Evolutionary conservation across 495 filamentous ascomycete genomes (phyloP), one percentile per base, ranked within the genome.

Genomic region (Neurospora pannonica): DNA sequence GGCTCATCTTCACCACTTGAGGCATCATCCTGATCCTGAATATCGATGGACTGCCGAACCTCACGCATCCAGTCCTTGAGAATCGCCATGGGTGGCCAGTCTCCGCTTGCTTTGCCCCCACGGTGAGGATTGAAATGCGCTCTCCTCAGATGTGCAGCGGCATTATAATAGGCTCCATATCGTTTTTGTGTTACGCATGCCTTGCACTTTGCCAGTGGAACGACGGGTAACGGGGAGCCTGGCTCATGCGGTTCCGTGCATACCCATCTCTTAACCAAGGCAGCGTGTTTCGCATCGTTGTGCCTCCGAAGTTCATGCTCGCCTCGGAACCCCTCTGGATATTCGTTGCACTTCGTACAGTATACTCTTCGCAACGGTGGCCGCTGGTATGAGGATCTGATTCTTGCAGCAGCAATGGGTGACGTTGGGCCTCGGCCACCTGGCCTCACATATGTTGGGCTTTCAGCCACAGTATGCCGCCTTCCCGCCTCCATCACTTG

Each of bases 81-180:
- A 21, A 90, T 86, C n/a, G 92, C 88, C 92, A 97, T 97, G 3
- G 92, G 87, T 7, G 94, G 94, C 82, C 90, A 90, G 73, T 94
- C 92, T 0, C 94, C 94, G 70, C 94, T 94, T 2, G 92, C 93
- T 78, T 95, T 96, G 17, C 94, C 94, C 39, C 93, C 93, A 43
- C 94, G 88, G 71, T 89, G 86, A 77, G 94, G 85, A 48, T 87
- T 84, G 85, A 98, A 99, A 79, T 99, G 96, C 17, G 93, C 93
- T 36, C 96, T 88, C 39, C 95, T 89, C 11, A 99, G 86, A 82
- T 98, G 96, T 6, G 95, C 95, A 11, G 95, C 94, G 4, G 95
- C 95, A 76, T 99, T 99, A 78, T 99, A 98, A 81, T 99, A 97
- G n/a, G 93, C 94, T 0, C 92, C 92, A 77, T 99, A 99, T 79